Conservation (phyloP, 1,284 basidiomycete genomes). For the Golubevia pallescens region DNA sequence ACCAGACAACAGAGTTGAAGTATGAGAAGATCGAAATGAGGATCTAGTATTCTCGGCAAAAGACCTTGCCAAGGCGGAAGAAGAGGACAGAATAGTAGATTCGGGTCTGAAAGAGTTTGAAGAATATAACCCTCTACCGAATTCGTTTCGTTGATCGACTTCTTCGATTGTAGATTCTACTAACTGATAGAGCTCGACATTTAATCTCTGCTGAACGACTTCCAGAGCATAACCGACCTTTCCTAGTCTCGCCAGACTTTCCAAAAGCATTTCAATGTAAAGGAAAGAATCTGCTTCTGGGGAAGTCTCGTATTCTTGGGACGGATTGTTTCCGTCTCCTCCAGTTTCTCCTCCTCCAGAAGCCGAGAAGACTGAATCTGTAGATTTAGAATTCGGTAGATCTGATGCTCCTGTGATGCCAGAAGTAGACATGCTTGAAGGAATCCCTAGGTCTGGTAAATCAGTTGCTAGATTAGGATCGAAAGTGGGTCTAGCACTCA, state of each 20-base stretch:
- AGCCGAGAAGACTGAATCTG: background rate
- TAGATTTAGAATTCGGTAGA: background rate
- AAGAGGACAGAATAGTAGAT: background rate
- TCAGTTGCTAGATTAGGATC: slow-evolving; percentile 33
- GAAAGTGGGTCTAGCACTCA: slow-evolving; percentile 26
- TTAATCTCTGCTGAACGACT: slow-evolving; percentile 79
- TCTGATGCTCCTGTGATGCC: background rate
- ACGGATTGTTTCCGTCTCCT: too few species aligned
- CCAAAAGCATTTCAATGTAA: slow-evolving; percentile 91
- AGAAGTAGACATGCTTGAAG: slow-evolving; percentile 22
- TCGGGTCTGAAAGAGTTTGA: background rate
- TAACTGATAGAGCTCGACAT: slow-evolving; percentile 82
- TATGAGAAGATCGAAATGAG: slow-evolving; percentile 29
- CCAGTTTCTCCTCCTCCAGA: background rate
- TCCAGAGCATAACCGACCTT: slow-evolving; percentile 86
- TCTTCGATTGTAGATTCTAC: slow-evolving; percentile 88
- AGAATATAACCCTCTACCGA: background rate
- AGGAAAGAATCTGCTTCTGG: slow-evolving; percentile 91
- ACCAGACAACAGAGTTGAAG: slow-evolving; percentile 7
- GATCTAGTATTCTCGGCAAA: slow-evolving; percentile 26
- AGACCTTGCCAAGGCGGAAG: slow-evolving; percentile 17
- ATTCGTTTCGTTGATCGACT: slow-evolving; percentile 69
- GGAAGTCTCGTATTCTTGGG: slow-evolving; percentile 15
- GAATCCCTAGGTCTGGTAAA: slow-evolving; percentile 23
- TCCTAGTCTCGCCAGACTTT: slow-evolving; percentile 87